Evolutionary conservation across 371 early-diverging fungal genomes (phyloP), one percentile per base, ranked within the genome.

Genomic region (Mucor piriformis): DNA sequence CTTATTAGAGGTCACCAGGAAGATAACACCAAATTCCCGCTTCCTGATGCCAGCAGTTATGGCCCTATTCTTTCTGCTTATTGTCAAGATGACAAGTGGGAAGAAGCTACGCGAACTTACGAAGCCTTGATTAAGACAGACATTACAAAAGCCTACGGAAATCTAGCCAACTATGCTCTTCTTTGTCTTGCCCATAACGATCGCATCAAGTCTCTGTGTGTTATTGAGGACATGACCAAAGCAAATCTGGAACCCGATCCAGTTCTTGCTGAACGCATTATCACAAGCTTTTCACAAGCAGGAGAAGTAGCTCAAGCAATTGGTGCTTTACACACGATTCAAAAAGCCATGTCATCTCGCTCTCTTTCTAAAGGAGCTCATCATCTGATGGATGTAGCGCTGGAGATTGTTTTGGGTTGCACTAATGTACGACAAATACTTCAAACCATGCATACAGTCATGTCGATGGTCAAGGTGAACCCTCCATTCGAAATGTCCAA

Each of bases 31-130:
- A 46, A 47, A 37, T 51, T 43, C 38, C 81, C 81, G 20, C 34
- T 51, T 6, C 77, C 82, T 12, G 77, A 79, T 51, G 72, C 74
- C 1, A 73, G 74, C 29, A 77, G 72, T 16, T 79, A 76, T 59
- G 81, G 79, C 12, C 76, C 77, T 23, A 64, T 83, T n/a, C 69
- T 83, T 15, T 68, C 79, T 3, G 68, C 74, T 3, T 74, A 74
- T 50, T 79, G 79, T 23, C 72, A 76, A 33, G 37, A 54, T 1
- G 29, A 58, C 37, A 15, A 59, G 8, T 69, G 65, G 50, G 52
- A 63, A 24, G 61, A 63, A 6, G 76, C 79, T 3, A 57, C 67
- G 1, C 50, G 57, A n/a, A 48, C 69, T 3, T 81, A 81, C 47
- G 33, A 57, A 16, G 60, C 66, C 2, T 52, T 81, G 40, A 23